Percentiles rank a stretch among this genome's conserved stretches.
Evolutionary conservation across 805 yeast species (phyloP).

Genomic region (Hanseniaspora pseudoguilliermondii): DNA sequence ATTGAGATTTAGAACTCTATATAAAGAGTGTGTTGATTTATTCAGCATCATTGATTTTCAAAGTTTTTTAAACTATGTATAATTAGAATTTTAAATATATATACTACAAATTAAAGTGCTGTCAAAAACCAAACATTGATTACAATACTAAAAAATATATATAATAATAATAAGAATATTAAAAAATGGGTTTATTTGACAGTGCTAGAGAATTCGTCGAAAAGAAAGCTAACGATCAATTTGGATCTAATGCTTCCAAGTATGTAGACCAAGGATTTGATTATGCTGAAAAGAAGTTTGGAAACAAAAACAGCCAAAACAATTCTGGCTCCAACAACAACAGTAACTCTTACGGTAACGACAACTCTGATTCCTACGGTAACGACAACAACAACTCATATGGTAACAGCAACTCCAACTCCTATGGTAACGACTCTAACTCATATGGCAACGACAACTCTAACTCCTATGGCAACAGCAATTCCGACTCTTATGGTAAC

Average conservation of each 20-base stretch:
- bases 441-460: conserved; percentile 19
- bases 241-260: conserved; percentile 13
- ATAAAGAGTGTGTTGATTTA: too few species aligned
- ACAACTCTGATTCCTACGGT: conserved; percentile 28
- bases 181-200: conserved; percentile 35
- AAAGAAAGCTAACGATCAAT: conserved; percentile 13
- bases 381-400: conserved; percentile 20
- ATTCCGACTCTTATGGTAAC: conserved; percentile 23
- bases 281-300: conserved; percentile 23
- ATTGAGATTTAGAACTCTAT: too few species aligned
- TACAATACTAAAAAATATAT: not conserved
- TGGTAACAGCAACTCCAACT: conserved; percentile 15
- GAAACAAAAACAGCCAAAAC: conserved; percentile 3
- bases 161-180: not conserved
- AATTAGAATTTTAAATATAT: too few species aligned
- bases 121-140: not conserved
- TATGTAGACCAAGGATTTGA: conserved; percentile 17
- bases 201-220: conserved; percentile 29
- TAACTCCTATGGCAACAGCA: conserved; percentile 16
- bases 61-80: too few species aligned
- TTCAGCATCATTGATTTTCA: too few species aligned
- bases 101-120: too few species aligned
- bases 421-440: conserved; percentile 21
- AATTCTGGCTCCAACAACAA: conserved; percentile 22
- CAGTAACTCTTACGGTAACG: conserved; percentile 15